Percentiles rank a stretch among this genome's conserved stretches.
These are phyloP conservation scores for Hypoxylon fuscum DNA, from an alignment of 495 filamentous ascomycete species.

Conservation along the genomic window DNA sequence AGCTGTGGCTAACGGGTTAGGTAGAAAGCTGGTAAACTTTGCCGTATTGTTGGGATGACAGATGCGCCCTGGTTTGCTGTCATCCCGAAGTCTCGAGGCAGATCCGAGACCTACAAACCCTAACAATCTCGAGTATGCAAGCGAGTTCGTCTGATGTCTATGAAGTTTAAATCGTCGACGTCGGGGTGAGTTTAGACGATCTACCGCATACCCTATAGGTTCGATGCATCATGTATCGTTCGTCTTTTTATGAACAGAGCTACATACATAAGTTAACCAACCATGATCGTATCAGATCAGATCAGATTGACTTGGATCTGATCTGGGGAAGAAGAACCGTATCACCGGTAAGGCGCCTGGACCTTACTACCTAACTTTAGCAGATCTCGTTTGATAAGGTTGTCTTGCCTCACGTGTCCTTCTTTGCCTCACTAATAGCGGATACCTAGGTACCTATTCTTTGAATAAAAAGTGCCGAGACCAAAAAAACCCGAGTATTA, in stretches of 20 bases:
- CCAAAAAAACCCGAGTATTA: too few species aligned
- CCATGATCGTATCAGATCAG: neutral
- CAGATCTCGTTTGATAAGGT: slow-evolving; percentile 20
- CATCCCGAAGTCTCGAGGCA: neutral
- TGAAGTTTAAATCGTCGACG: slow-evolving; percentile 9
- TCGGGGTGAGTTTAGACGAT: slow-evolving; percentile 1
- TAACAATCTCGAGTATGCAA: slow-evolving; percentile 2
- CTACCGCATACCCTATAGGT: neutral
- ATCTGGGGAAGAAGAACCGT: slow-evolving; percentile 18
- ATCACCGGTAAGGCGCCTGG: slow-evolving; percentile 24
- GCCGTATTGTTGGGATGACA: slow-evolving; percentile 10
- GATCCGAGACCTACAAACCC: slow-evolving; percentile 4
- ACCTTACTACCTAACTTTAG: slow-evolving; percentile 9
- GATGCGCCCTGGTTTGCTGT: slow-evolving; percentile 7
- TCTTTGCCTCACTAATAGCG: too few species aligned
- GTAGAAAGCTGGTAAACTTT: too few species aligned
- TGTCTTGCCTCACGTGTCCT: too few species aligned
- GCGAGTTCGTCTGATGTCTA: slow-evolving; percentile 1
- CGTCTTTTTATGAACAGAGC: neutral
- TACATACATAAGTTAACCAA: too few species aligned
- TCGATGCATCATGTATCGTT: slow-evolving; percentile 2
- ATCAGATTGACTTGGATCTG: slow-evolving; percentile 5
- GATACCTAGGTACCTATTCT: too few species aligned
- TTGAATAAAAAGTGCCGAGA: too few species aligned
- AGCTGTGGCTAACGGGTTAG: slow-evolving; percentile 3